Conservation (phyloP, 2,329 filamentous ascomycete species). For the Sphaceloma murrayae region DNA sequence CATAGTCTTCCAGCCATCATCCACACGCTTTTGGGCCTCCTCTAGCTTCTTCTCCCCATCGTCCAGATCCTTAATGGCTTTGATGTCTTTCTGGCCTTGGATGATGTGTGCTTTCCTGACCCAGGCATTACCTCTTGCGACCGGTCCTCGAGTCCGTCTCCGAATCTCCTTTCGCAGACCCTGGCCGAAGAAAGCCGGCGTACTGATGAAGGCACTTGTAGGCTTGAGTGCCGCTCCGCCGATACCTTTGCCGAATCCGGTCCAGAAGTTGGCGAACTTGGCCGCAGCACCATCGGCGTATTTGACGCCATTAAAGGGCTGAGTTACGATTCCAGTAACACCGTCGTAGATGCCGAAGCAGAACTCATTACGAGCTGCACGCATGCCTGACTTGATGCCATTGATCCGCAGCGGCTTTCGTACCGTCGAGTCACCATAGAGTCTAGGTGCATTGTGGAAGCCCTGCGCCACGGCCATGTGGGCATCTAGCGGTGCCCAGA, state of each 20-base stretch:
- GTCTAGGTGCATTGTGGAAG: conserved; percentile 74
- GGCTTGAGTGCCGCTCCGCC: conserved; percentile 75
- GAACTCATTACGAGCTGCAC: conserved; percentile 58
- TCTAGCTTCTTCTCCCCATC: conserved; percentile 18
- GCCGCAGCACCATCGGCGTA: conserved; percentile 33
- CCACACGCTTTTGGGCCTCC: conserved; percentile 21
- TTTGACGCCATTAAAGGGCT: conserved; percentile 60
- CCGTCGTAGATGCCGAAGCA: conserved; percentile 65
- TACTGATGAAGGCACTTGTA: conserved; percentile 52
- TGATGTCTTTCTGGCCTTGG: conserved; percentile 25
- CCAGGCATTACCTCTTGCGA: conserved; percentile 17
- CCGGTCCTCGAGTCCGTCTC: conserved; percentile 35
- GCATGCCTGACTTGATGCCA: conserved; percentile 63
- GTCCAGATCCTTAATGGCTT: conserved; percentile 18
- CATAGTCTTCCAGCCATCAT: conserved; percentile 27
- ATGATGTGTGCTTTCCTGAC: conserved; percentile 25
- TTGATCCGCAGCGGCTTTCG: conserved; percentile 71
- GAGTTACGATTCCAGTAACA: conserved; percentile 68
- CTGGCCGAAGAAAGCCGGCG: conserved; percentile 75
- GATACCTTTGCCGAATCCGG: conserved; percentile 70
- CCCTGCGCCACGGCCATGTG: conserved; percentile 73
- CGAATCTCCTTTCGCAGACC: conserved; percentile 70
- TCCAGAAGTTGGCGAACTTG: conserved; percentile 26
- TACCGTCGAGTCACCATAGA: conserved; percentile 79
- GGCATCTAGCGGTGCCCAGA: conserved; percentile 77